Conservation (phyloP, 139 green algal species). For the Spirogloea muscicola region DNA sequence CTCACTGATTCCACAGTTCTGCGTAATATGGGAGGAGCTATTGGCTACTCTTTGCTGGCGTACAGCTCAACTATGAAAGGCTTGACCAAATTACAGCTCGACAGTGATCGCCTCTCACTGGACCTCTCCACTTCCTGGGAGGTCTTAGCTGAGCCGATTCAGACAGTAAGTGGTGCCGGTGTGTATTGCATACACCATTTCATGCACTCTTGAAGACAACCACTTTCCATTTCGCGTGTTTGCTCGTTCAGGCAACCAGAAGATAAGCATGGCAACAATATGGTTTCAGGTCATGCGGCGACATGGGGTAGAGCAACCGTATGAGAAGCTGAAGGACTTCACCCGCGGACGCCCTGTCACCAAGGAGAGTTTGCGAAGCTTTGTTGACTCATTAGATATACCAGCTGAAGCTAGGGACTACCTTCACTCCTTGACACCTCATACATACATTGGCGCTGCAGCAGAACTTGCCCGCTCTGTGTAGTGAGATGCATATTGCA, state of each 20-base stretch:
- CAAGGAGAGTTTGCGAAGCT: constrained; percentile 56
- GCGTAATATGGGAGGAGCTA: constrained; percentile 89
- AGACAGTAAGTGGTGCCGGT: constrained; percentile 75
- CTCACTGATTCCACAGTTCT: constrained; percentile 97
- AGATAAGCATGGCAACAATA: background rate
- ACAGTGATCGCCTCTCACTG: constrained; percentile 23
- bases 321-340: constrained; percentile 98
- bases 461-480: constrained; percentile 13
- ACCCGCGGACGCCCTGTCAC: constrained; percentile 83
- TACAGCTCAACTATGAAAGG: constrained; percentile 79
- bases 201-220: too few relatives aligned
- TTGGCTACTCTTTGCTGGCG: constrained; percentile 77
- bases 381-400: constrained; percentile 71
- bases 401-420: constrained; percentile 60
- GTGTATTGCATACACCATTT: too few relatives aligned
- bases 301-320: constrained; percentile 89
- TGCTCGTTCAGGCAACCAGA: background rate
- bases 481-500: too few relatives aligned
- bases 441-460: constrained; percentile 92
- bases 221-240: background rate
- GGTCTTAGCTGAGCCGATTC: constrained; percentile 94
- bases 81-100: constrained; percentile 86
- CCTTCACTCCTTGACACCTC: constrained; percentile 74
- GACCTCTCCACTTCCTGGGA: constrained; percentile 55
- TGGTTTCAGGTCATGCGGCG: constrained; percentile 56